These are phyloP conservation scores for Rhodotorula diobovata DNA, from an alignment of 768 basidiomycete species.

Conservation along the genomic window DNA sequence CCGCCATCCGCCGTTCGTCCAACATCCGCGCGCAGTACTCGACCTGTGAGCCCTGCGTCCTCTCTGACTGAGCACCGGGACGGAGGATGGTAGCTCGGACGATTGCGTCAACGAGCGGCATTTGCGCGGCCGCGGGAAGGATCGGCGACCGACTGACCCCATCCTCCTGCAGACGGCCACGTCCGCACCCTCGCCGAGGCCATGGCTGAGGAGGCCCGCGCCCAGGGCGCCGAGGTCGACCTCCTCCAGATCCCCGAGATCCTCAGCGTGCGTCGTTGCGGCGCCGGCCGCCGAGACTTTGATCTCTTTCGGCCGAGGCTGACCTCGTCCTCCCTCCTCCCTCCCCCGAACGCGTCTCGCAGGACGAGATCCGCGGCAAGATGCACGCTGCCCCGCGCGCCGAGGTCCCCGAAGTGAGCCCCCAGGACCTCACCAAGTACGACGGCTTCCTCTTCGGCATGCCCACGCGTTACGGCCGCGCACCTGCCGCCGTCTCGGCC, in stretches of 20 bases:
- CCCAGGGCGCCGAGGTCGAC: slow-evolving; percentile 47
- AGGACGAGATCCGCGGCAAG: slow-evolving; percentile 55
- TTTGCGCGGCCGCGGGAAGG: too few relatives aligned
- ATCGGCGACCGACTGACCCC: neutral
- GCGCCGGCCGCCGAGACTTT: neutral
- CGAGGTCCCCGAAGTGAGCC: slow-evolving; percentile 52
- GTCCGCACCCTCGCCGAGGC: slow-evolving; percentile 36
- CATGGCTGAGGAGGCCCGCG: slow-evolving; percentile 45
- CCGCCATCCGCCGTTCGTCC: neutral
- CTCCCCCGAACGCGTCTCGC: too few relatives aligned
- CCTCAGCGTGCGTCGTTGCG: neutral
- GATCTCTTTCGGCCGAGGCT: too few relatives aligned
- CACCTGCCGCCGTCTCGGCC: slow-evolving; percentile 62
- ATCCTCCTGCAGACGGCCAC: slow-evolving; percentile 22
- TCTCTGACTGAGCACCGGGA: too few relatives aligned
- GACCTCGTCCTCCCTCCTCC: too few relatives aligned
- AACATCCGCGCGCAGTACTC: slow-evolving; percentile 10
- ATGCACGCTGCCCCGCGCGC: slow-evolving; percentile 33
- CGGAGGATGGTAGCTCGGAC: too few relatives aligned
- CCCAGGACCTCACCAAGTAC: slow-evolving; percentile 52
- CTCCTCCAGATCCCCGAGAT: slow-evolving; percentile 42
- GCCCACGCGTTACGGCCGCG: slow-evolving; percentile 61
- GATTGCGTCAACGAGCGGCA: too few relatives aligned
- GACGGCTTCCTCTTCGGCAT: slow-evolving; percentile 37
- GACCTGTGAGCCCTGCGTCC: neutral